A percentile compares a stretch with the other conserved stretches of the same genome.
Evolutionary conservation across 352 stramenopile species (phyloP).

Genomic region (Pythium diclinum): DNA sequence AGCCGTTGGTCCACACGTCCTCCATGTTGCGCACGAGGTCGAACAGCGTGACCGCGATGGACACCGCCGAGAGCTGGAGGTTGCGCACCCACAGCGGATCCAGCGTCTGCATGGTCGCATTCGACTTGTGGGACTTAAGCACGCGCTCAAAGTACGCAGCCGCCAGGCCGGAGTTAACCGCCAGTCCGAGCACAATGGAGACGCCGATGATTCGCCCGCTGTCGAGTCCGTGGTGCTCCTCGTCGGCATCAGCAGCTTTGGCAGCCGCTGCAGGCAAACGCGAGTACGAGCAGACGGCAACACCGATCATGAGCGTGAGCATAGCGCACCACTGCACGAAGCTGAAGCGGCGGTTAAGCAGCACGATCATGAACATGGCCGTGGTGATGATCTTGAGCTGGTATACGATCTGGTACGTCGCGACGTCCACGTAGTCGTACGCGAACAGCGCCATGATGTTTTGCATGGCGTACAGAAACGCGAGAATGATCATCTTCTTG

Average conservation of each 20-base stretch:
- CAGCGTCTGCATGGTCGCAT: constrained; percentile 68
- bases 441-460: constrained; percentile 86
- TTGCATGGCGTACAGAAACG: constrained; percentile 83
- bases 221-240: constrained; percentile 28
- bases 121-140: constrained; percentile 83
- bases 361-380: constrained; percentile 86
- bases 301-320: constrained; percentile 81
- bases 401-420: constrained; percentile 90
- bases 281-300: constrained; percentile 84
- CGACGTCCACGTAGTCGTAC: constrained; percentile 88
- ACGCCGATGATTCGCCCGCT: constrained; percentile 71
- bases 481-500: constrained; percentile 84
- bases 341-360: constrained; percentile 84
- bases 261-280: constrained; percentile 36
- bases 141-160: constrained; percentile 86
- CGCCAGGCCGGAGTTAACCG: constrained; percentile 84
- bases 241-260: constrained; percentile 21
- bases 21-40: constrained; percentile 66
- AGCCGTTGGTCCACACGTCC: constrained; percentile 59
- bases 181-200: constrained; percentile 72
- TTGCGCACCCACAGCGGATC: constrained; percentile 87
- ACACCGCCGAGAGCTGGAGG: constrained; percentile 81
- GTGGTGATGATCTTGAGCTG: constrained; percentile 91
- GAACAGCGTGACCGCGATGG: constrained; percentile 64
- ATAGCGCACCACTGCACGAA: constrained; percentile 82